These are phyloP conservation scores for Pleomassaria siparia DNA, from an alignment of 2,329 filamentous ascomycete genomes.

Conservation along the genomic window DNA sequence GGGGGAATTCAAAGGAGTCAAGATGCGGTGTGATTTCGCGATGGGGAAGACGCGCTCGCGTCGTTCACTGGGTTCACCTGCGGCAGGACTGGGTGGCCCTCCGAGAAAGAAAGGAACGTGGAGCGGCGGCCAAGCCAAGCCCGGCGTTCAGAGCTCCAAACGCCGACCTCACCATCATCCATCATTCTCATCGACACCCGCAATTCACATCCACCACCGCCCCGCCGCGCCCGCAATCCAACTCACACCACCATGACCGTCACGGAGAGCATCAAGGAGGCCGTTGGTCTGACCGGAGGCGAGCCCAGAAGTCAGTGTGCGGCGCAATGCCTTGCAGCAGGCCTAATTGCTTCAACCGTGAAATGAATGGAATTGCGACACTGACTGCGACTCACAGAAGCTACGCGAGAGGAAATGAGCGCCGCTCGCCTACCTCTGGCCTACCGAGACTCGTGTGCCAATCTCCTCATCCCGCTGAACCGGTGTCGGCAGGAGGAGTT, in stretches of 20 bases:
- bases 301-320: slow-evolving; percentile 33
- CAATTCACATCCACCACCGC: too few species aligned
- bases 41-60: slow-evolving; percentile 11
- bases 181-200: neutral
- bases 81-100: neutral
- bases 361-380: slow-evolving; percentile 18
- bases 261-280: slow-evolving; percentile 51
- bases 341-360: slow-evolving; percentile 15
- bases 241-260: slow-evolving; percentile 41
- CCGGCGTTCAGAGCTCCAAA: slow-evolving; percentile 2
- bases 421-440: slow-evolving; percentile 82
- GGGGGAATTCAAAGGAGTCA: neutral
- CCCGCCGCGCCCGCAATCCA: slow-evolving; percentile 25
- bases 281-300: slow-evolving; percentile 48
- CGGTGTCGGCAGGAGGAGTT: slow-evolving; percentile 88
- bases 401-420: slow-evolving; percentile 90
- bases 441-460: slow-evolving; percentile 94
- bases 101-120: neutral
- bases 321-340: slow-evolving; percentile 22
- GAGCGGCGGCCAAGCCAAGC: neutral
- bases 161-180: slow-evolving; percentile 6
- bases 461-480: slow-evolving; percentile 93
- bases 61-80: too few species aligned
- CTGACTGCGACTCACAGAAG: slow-evolving; percentile 56
- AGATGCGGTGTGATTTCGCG: slow-evolving; percentile 17